Evolutionary conservation across 768 basidiomycete genomes (phyloP), one percentile per base, ranked within the genome.

Genomic region (Lepiota brunneoincarnata): DNA sequence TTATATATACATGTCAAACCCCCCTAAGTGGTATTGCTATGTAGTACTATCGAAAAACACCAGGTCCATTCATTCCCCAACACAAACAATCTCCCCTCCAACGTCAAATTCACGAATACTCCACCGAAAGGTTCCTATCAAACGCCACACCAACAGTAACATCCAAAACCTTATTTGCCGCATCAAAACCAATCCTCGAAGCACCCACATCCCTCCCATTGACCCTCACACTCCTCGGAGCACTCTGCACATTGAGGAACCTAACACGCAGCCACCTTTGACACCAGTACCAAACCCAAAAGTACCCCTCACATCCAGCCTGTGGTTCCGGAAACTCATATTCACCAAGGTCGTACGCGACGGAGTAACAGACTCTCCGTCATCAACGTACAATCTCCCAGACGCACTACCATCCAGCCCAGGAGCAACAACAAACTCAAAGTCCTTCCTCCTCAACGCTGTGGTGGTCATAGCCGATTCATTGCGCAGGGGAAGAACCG

Each of bases 351-450:
- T 78, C 43, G 64, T 62, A 1, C 59, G 38, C 17, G 63, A n/a
- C 21, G 65, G 74, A 3, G 49, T 57, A 43, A 79, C 65, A 6
- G 80, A 82, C 40, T 79, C 80, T 11, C 87, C 86, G 55, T 88
- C 86, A 61, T 88, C 87, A 34, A 84, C 57, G 63, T 88, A 86
- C 36, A 88, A 69, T 36, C 61, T 40, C 1, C 86, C 86, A 4
- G 60, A 57, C 0, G 87, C 86, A 0, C 59, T 66, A 12, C 82
- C 84, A 15, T 74, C 64, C n/a, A 59, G 55, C 10, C 73, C 73
- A 1, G 83, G 83, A 0, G 85, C 87, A 28, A 87, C 79, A 37
- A 87, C 70, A 49, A 88, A 66, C 64, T 86, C 79, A 54, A 87
- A 88, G 60, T 81, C 77, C 10, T 69, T 76, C 58, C 69, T 68